Conservation (phyloP, 2,329 filamentous ascomycete species). For the Zelopaecilomyces penicillatus region DNA sequence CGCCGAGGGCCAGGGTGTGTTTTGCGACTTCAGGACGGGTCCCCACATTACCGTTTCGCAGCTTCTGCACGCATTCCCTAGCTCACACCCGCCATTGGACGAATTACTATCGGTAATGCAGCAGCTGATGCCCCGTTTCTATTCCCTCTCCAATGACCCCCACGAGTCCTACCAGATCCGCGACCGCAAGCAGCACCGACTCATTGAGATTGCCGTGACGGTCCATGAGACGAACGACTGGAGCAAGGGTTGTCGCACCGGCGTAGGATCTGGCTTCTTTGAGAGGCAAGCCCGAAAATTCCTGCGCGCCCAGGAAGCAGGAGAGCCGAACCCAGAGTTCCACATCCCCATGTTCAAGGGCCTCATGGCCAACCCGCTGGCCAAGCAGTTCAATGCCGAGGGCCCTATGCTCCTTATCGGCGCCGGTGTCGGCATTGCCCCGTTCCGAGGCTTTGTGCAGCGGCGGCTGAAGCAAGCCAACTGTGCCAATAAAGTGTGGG, state of each 20-base stretch:
- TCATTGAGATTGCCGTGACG: slow-evolving; percentile 95
- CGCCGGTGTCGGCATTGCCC: slow-evolving; percentile 91
- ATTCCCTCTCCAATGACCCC: slow-evolving; percentile 94
- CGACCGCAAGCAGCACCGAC: slow-evolving; percentile 62
- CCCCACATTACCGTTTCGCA: slow-evolving; percentile 80
- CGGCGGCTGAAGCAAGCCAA: slow-evolving; percentile 88
- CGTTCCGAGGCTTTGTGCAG: slow-evolving; percentile 96
- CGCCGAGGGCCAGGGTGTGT: slow-evolving; percentile 81
- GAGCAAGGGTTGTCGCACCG: slow-evolving; percentile 63
- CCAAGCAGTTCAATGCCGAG: slow-evolving; percentile 82
- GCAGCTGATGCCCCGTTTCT: slow-evolving; percentile 94
- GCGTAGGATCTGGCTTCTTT: slow-evolving; percentile 87
- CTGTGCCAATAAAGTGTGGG: slow-evolving; percentile 97
- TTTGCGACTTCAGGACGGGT: slow-evolving; percentile 89
- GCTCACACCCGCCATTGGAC: slow-evolving; percentile 78
- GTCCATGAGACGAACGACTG: slow-evolving; percentile 83
- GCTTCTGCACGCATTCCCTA: slow-evolving; percentile 85
- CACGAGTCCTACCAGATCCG: slow-evolving; percentile 63
- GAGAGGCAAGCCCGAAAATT: slow-evolving; percentile 73
- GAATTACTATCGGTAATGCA: slow-evolving; percentile 71
- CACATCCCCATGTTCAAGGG: slow-evolving; percentile 96
- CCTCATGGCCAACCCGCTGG: slow-evolving; percentile 92
- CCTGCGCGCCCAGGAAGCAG: slow-evolving; percentile 57
- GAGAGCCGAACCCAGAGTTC: slow-evolving; percentile 50
- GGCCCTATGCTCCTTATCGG: slow-evolving; percentile 97